phyloP scores from a whole-genome alignment of 352 stramenopile species.

The Phytopythium kandeliae region DNA sequence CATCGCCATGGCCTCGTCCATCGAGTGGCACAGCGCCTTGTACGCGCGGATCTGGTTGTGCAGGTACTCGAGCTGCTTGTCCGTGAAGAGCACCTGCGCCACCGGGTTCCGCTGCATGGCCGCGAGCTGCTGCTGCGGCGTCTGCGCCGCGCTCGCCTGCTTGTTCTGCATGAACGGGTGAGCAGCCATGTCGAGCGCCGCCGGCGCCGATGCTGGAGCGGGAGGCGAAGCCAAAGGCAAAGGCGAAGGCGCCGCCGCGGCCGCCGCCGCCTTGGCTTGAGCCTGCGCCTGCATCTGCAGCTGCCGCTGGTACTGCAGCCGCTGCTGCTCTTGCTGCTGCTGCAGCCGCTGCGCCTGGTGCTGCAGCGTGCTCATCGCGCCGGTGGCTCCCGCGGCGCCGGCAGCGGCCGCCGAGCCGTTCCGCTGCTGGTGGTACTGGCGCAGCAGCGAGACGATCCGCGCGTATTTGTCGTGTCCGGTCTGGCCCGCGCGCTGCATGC shows the following conservation, averaged over 20 bases:
- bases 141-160: slow-evolving; percentile 19
- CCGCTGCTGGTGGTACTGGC: slow-evolving; percentile 56
- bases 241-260: not conserved
- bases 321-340: slow-evolving; percentile 25
- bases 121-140: slow-evolving; percentile 23
- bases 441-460: slow-evolving; percentile 74
- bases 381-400: slow-evolving; percentile 7
- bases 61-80: slow-evolving; percentile 79
- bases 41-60: slow-evolving; percentile 85
- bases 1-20: slow-evolving; percentile 54
- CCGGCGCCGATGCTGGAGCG: too few species aligned
- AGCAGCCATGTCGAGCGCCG: slow-evolving; percentile 37
- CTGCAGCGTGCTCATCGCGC: slow-evolving; percentile 3
- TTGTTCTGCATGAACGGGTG: slow-evolving; percentile 68
- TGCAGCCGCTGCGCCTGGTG: slow-evolving; percentile 16
- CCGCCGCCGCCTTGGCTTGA: not conserved
- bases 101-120: slow-evolving; percentile 34
- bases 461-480: slow-evolving; percentile 81
- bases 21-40: slow-evolving; percentile 78
- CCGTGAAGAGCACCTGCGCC: slow-evolving; percentile 61
- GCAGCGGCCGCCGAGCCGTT: slow-evolving; percentile 15
- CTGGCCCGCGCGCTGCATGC: slow-evolving; percentile 72
- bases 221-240: too few species aligned
- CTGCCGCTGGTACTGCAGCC: slow-evolving; percentile 14
- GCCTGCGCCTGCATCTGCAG: slow-evolving; percentile 16